Conservation (phyloP, 768 basidiomycete genomes). For the Dentipellis fragilis region DNA sequence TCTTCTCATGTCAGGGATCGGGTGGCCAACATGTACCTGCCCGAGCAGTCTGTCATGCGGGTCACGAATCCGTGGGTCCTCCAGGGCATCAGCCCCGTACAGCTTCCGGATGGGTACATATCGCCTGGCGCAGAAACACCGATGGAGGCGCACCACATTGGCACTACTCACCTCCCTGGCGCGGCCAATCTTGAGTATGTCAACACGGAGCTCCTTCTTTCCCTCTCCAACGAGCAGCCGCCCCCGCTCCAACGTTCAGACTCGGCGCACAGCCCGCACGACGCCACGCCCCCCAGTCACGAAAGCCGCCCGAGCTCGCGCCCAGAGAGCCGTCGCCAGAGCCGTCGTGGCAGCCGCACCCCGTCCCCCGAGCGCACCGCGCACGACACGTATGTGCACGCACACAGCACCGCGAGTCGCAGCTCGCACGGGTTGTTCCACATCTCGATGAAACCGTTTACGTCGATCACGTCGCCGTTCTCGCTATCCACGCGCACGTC, state of each 20-base stretch:
- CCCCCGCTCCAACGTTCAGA: constrained; percentile 19
- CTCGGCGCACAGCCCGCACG: constrained; percentile 14
- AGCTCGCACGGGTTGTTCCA: constrained; percentile 42
- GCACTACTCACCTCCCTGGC: constrained; percentile 26
- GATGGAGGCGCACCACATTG: constrained; percentile 17
- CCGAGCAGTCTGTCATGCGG: constrained; percentile 52
- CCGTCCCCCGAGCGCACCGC: constrained; percentile 23
- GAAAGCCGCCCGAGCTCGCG: constrained; percentile 14
- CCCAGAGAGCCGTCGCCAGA: constrained; percentile 19
- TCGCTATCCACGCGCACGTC: constrained; percentile 22
- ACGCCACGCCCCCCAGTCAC: constrained; percentile 20
- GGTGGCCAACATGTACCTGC: constrained; percentile 67
- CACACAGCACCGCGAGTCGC: constrained; percentile 37
- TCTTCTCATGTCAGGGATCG: constrained; percentile 84
- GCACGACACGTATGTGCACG: constrained; percentile 37
- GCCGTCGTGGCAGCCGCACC: constrained; percentile 24
- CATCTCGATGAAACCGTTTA: constrained; percentile 55
- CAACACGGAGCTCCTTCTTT: constrained; percentile 75
- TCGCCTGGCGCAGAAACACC: constrained; percentile 11
- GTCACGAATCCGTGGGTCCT: constrained; percentile 55
- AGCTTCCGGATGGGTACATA: constrained; percentile 13
- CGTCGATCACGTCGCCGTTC: constrained; percentile 33
- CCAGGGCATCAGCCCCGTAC: constrained; percentile 30
- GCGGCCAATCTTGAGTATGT: constrained; percentile 60
- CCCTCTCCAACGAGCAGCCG: constrained; percentile 34